These are phyloP conservation scores for Hyaloscypha variabilis DNA, from an alignment of 495 filamentous ascomycete species.

Conservation along the genomic window DNA sequence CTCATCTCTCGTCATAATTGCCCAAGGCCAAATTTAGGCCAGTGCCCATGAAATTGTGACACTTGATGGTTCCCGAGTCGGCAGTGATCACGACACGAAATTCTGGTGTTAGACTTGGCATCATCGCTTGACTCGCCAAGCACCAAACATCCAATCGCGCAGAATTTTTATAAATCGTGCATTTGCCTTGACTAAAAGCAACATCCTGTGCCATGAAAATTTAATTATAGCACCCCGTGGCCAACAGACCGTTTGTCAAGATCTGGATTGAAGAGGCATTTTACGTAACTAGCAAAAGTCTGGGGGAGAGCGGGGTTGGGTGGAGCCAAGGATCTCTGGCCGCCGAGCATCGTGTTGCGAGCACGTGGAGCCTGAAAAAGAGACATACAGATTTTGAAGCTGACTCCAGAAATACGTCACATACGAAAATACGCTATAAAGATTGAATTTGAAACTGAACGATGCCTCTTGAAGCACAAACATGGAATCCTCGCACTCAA, in stretches of 20 bases:
- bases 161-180: conserved; percentile 10
- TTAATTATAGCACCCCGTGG: not conserved
- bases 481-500: too few relatives aligned
- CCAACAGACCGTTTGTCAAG: not conserved
- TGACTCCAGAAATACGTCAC: not conserved
- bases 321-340: not conserved
- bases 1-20: not conserved
- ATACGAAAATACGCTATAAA: too few relatives aligned
- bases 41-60: not conserved
- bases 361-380: not conserved
- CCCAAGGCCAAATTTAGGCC: not conserved
- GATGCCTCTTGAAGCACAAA: too few relatives aligned
- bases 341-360: not conserved
- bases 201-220: conserved; percentile 1
- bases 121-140: conserved; percentile 12
- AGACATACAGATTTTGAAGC: not conserved
- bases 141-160: conserved; percentile 10
- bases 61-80: not conserved
- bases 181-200: conserved; percentile 14
- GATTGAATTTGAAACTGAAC: not conserved
- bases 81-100: not conserved
- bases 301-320: conserved; percentile 5
- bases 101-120: not conserved
- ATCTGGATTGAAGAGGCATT: not conserved
- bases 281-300: conserved; percentile 7